Base-by-base conservation (phyloP, 139 green algal genomes). In the Chlamydomonas sphaeroides region DNA sequence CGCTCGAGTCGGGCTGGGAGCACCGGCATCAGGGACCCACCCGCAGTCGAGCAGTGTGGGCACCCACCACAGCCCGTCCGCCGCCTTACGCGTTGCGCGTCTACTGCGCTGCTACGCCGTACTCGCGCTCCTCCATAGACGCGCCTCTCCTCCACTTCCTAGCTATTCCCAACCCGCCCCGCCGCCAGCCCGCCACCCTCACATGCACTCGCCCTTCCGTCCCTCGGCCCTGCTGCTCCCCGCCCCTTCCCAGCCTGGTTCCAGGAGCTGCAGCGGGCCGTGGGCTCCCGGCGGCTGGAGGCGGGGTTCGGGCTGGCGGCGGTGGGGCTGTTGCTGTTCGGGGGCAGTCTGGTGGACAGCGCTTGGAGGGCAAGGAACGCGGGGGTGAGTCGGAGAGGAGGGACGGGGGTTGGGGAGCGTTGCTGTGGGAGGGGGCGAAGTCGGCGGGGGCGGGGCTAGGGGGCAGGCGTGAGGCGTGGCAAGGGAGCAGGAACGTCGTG, bases 241-340 rank as follows among this genome's bases (percentile, higher is more conserved):
- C 17, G 36, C 17, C 3, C 59, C n/a, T 11, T 26, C 21, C 18
- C 74, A 80, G 74, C 39, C 32, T 80, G 74, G 74, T 80, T 80
- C 57, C 74, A 80, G 74, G 36, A 80, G 57, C 74, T 80, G n/a
- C 59, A 70, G 41, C 39, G 74, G 2, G 59, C 39, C 20, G 38
- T 80, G n/a, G 74, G 74, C 0, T 8, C 39, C 5, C 59, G 74
- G 25, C 61, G 62, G 74, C 32, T 80, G 74, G 74, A 80, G 74
- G 59, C 57, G 74, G 74, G 39, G 28, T 61, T 80, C 21, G 38
- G 35, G 3, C n/a, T 80, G 59, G 74, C 74, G 41, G 74, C 53
- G 41, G 74, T 80, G 74, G 74, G 74, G 74, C 59, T 80, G 57
- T 30, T 70, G 74, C 39, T 80, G 74, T 70, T 70, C 23, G 56